Evolutionary conservation across 176 grass and related monocot genomes (phyloP).

Genomic region (Sorghum bicolor): Sorghum_bicolor_NCBIv3 NC_012873.2:63574501-63575000

Average conservation of each 20-base stretch:
- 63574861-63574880: conserved; percentile 93
- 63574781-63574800: conserved; percentile 71
- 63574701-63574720: conserved; percentile 23
- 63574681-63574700: conserved; percentile 44
- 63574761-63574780: neutral
- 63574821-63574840: conserved; percentile 64
- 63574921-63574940: conserved; percentile 71
- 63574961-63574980: conserved; percentile 71
- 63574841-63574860: conserved; percentile 66
- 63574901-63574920: conserved; percentile 69
- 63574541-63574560: neutral
- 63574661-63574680: neutral
- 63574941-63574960: conserved; percentile 93
- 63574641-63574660: neutral
- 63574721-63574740: conserved; percentile 20
- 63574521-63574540: neutral
- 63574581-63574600: neutral
- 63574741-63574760: neutral
- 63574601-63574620: neutral
- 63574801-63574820: conserved; percentile 94
- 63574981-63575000: conserved; percentile 23
- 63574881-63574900: conserved; percentile 97
- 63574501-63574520: conserved; percentile 12
- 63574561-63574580: neutral
- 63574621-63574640: neutral